Conservation (phyloP, 225 moss, liverwort and hornwort genomes). For the Pleurozium schreberi region DNA sequence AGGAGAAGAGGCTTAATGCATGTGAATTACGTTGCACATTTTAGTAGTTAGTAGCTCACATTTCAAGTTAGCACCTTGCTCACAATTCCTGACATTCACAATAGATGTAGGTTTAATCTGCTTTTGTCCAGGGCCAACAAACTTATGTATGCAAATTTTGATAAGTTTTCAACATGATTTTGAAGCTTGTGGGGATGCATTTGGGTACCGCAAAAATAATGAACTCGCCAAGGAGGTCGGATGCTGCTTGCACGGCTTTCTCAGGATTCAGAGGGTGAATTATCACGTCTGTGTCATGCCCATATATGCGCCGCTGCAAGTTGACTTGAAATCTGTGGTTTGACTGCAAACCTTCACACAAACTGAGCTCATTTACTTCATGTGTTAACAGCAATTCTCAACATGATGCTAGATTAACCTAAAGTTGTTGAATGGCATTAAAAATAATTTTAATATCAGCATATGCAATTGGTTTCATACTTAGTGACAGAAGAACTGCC, state of each 20-base stretch:
- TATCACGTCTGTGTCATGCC: conserved; percentile 18
- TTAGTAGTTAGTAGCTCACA: neutral
- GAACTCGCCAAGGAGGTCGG: conserved; percentile 28
- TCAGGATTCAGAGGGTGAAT: conserved; percentile 38
- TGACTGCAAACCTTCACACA: conserved; percentile 28
- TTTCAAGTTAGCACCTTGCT: neutral
- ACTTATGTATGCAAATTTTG: neutral
- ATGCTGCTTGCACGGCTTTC: conserved; percentile 33
- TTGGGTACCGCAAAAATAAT: conserved; percentile 15
- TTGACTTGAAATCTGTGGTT: conserved; percentile 48
- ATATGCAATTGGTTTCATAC: neutral
- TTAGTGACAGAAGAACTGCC: neutral
- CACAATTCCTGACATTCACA: no score
- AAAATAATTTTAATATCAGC: neutral
- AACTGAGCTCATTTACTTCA: neutral
- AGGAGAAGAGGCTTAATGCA: neutral
- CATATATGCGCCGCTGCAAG: conserved; percentile 35
- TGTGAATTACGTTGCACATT: neutral
- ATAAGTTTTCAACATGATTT: neutral
- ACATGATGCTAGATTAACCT: neutral
- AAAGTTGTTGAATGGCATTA: neutral
- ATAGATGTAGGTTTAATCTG: neutral
- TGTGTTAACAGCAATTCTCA: neutral
- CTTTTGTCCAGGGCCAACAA: neutral
- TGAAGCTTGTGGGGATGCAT: no score